Conservation (phyloP, 2,329 filamentous ascomycete genomes). For the Gremmenia infestans region DNA sequence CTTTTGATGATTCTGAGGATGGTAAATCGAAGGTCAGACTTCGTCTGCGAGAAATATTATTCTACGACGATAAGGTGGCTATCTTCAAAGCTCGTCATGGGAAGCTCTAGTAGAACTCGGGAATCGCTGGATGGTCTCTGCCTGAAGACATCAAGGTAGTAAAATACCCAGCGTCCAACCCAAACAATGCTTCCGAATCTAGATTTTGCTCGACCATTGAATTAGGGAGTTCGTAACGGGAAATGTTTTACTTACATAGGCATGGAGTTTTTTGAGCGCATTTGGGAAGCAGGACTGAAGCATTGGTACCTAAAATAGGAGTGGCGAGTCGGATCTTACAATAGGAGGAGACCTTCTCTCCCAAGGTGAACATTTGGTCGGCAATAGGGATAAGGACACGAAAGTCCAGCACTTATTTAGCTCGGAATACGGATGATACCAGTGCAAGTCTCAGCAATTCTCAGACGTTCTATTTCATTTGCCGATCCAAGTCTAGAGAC, state of each 20-base stretch:
- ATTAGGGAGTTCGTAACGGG: not conserved
- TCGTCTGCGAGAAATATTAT: conserved; percentile 70
- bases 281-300: conserved; percentile 9
- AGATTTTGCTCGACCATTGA: not conserved
- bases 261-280: conserved; percentile 17
- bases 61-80: conserved; percentile 78
- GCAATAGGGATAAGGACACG: not conserved
- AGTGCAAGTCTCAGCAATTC: not conserved
- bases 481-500: not conserved
- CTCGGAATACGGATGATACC: conserved; percentile 8
- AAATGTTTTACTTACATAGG: conserved; percentile 9
- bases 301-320: conserved; percentile 9
- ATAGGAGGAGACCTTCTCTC: conserved; percentile 3
- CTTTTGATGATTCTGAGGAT: conserved; percentile 44
- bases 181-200: not conserved
- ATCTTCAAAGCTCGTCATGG: conserved; percentile 66
- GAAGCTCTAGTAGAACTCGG: conserved; percentile 17
- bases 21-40: conserved; percentile 42
- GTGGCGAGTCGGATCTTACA: conserved; percentile 1
- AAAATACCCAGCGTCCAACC: not conserved
- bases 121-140: not conserved
- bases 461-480: not conserved
- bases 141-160: not conserved
- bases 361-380: not conserved
- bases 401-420: not conserved